Evolutionary conservation across 768 basidiomycete genomes (phyloP), one percentile per base, ranked within the genome.

Genomic region (Pleurotus tuoliensis): DNA sequence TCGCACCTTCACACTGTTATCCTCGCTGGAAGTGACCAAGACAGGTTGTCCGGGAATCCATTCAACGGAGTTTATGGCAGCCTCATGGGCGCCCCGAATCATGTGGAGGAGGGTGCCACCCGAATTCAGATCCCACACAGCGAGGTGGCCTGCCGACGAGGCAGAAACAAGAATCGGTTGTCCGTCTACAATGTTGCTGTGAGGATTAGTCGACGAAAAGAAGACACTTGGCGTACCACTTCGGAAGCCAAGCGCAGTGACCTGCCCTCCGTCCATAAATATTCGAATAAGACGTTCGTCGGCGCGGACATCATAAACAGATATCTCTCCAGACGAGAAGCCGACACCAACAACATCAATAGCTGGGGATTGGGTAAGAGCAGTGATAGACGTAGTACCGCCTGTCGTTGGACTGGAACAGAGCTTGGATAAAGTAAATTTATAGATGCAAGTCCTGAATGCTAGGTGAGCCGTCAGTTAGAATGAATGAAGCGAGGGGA

Each of bases 281-380:
- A 98, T 87, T 52, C 86, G 77, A 79, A 98, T 86, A 8, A 99
- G 74, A 27, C 87, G 80, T 68, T 98, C 95, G 59, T 96, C 94
- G 8, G 90, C 82, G 34, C 94, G 85, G 48, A 98, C 80, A 66
- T 99, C 97, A 65, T 94, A 90, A 3, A 99, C 80, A 0, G 88
- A 86, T 25, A 97, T 84, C 63, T 90, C 86, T 40, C 97, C 97
- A 1, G 90, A 91, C 1, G 86, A 76, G 67, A 91, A 92, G 1
- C 94, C 96, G 48, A 99, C 76, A n/a, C 92, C 97, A 39, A 98
- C 80, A 8, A 98, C 93, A 64, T 99, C 97, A 52, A 98, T 88
- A 12, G 95, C 97, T 22, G 96, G 95, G 7, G 94, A 95, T 67
- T 97, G 97, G 1, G 84, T 83, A 39, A 98, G 65, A 2, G 87